Percentiles rank a stretch among this genome's conserved stretches.
Evolutionary conservation across 768 basidiomycete genomes (phyloP).

Genomic region (Pisolithus marmoratus): DNA sequence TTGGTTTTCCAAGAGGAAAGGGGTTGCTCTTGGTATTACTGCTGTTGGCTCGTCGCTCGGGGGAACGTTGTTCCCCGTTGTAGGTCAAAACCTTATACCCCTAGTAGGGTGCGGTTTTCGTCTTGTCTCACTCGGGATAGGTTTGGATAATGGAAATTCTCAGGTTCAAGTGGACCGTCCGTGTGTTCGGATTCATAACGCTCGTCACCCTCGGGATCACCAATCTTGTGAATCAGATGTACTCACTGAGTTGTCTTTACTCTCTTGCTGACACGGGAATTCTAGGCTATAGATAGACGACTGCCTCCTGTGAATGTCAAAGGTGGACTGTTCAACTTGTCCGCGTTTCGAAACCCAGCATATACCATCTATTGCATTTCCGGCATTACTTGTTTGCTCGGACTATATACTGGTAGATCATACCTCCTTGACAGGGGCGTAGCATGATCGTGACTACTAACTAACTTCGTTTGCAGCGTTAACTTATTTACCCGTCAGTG

Average conservation of each 20-base stretch:
- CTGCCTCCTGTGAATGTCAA: slow-evolving; percentile 47
- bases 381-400: slow-evolving; percentile 54
- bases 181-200: slow-evolving; percentile 62
- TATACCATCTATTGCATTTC: slow-evolving; percentile 57
- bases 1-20: slow-evolving; percentile 62
- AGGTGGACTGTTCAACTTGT: slow-evolving; percentile 55
- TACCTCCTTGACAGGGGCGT: not conserved
- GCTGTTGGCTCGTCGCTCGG: slow-evolving; percentile 67
- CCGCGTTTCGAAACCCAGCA: slow-evolving; percentile 39
- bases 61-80: slow-evolving; percentile 62
- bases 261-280: not conserved
- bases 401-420: slow-evolving; percentile 56
- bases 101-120: slow-evolving; percentile 45
- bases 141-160: not conserved
- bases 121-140: not conserved
- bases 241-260: slow-evolving; percentile 4
- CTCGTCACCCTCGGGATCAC: slow-evolving; percentile 44
- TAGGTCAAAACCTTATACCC: slow-evolving; percentile 48
- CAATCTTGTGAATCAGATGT: slow-evolving; percentile 40
- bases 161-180: slow-evolving; percentile 78
- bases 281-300: slow-evolving; percentile 35
- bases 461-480: slow-evolving; percentile 39
- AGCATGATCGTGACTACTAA: not conserved
- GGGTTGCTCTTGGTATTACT: slow-evolving; percentile 53
- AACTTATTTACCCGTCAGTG: slow-evolving; percentile 52